Conservation (phyloP, 2,329 filamentous ascomycete genomes). For the Fusarium sulawesiense region DNA sequence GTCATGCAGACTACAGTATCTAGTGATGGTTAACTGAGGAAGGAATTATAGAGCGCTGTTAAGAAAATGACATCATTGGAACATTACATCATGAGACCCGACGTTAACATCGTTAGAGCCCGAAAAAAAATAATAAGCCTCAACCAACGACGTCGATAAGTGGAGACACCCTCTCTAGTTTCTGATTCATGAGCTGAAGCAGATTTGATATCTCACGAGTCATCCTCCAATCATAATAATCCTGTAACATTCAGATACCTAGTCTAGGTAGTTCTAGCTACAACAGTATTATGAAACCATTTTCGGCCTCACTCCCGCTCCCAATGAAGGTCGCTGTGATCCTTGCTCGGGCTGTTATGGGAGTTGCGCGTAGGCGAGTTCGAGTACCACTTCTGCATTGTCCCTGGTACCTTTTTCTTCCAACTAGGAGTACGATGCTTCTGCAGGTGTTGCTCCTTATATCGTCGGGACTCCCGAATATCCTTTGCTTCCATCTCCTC, state of each 20-base stretch:
- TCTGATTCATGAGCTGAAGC: conserved; percentile 16
- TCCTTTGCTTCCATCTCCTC: not conserved
- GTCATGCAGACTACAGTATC: not conserved
- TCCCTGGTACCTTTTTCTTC: not conserved
- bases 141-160: conserved; percentile 23
- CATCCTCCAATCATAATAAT: conserved; percentile 21
- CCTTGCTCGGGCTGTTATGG: not conserved
- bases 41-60: not conserved
- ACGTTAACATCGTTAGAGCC: not conserved
- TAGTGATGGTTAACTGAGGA: not conserved
- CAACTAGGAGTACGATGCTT: no score
- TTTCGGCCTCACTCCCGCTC: not conserved
- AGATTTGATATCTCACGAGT: not conserved
- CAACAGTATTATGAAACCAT: not conserved
- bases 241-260: conserved; percentile 1
- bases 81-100: conserved; percentile 31
- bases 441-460: not conserved
- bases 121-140: conserved; percentile 15
- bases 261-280: not conserved
- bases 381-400: not conserved
- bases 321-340: no score
- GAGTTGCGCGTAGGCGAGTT: not conserved
- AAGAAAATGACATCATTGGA: conserved; percentile 18
- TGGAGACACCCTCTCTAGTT: not conserved
- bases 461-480: not conserved